Conservation (phyloP, 2,329 filamentous ascomycete genomes). For the Ilyonectria destructans region DNA sequence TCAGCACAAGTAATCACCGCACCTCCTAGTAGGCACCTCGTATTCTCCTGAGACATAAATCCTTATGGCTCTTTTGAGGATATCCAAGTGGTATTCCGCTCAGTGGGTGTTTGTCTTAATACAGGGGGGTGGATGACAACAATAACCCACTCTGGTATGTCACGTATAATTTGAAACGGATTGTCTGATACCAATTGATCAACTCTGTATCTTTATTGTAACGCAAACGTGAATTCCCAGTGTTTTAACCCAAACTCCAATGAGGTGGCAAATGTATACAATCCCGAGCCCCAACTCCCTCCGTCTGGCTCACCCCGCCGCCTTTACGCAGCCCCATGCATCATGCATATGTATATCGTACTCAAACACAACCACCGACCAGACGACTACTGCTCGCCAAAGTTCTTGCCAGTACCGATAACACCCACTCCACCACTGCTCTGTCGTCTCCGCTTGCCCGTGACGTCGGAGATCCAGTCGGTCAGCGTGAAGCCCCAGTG, state of each 20-base stretch:
- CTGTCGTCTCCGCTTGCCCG: slow-evolving; percentile 64
- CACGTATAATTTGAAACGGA: not conserved
- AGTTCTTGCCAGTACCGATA: slow-evolving; percentile 64
- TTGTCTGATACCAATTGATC: not conserved
- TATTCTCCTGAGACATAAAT: not conserved
- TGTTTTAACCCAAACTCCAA: slow-evolving; percentile 46
- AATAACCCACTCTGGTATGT: not conserved
- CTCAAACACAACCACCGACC: slow-evolving; percentile 12
- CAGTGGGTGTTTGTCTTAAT: not conserved
- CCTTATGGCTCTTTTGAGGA: no score
- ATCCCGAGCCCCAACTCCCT: slow-evolving; percentile 37
- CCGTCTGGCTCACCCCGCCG: slow-evolving; percentile 34
- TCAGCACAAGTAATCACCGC: not conserved
- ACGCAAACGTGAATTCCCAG: slow-evolving; percentile 36
- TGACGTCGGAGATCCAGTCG: slow-evolving; percentile 78
- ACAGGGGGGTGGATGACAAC: not conserved
- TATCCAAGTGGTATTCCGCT: not conserved
- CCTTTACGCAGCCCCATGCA: slow-evolving; percentile 33
- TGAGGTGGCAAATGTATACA: slow-evolving; percentile 35
- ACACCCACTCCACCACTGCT: slow-evolving; percentile 65
- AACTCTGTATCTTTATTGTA: slow-evolving; percentile 33
- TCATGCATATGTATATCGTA: slow-evolving; percentile 23
- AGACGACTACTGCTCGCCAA: slow-evolving; percentile 44
- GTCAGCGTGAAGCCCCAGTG: slow-evolving; percentile 93
- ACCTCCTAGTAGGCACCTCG: not conserved